Evolutionary conservation across 495 filamentous ascomycete species (phyloP).

Genomic region (Neurospora sp.): DNA sequence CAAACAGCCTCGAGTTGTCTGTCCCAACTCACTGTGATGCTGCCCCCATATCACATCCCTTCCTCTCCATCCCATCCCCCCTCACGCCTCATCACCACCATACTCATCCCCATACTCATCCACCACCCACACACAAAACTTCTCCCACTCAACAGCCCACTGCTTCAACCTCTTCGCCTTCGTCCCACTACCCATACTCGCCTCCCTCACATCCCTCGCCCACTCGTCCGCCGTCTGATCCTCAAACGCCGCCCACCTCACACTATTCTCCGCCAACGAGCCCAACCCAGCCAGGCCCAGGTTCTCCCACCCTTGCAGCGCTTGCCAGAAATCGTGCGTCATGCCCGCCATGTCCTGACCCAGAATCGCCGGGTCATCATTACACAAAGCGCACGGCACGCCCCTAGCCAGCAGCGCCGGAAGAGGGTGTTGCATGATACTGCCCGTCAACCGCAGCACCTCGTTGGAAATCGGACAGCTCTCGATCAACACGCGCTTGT

Average conservation of each 20-base stretch:
- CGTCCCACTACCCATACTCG: slow-evolving; percentile 59
- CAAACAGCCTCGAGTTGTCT: background rate
- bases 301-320: slow-evolving; percentile 75
- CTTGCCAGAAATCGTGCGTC: slow-evolving; percentile 89
- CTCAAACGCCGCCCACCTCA: slow-evolving; percentile 81
- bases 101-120: slow-evolving; percentile 58
- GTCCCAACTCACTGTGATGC: background rate
- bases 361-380: slow-evolving; percentile 77
- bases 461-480: slow-evolving; percentile 82
- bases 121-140: slow-evolving; percentile 86
- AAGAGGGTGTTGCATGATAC: slow-evolving; percentile 69
- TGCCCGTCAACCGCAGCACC: slow-evolving; percentile 54
- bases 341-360: slow-evolving; percentile 64
- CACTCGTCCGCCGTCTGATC: slow-evolving; percentile 63
- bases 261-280: slow-evolving; percentile 81
- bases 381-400: slow-evolving; percentile 65
- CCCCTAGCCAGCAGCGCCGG: slow-evolving; percentile 78
- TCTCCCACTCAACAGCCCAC: slow-evolving; percentile 75
- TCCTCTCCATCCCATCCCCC: background rate
- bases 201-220: slow-evolving; percentile 54
- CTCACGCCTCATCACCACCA: background rate
- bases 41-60: background rate
- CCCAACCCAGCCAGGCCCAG: slow-evolving; percentile 75
- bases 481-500: slow-evolving; percentile 80
- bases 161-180: slow-evolving; percentile 64